Percentiles rank a stretch among this genome's conserved stretches.
Evolutionary conservation across 202 grass and related monocot species (phyloP).

Genomic region (Saccharum hybrid): DNA sequence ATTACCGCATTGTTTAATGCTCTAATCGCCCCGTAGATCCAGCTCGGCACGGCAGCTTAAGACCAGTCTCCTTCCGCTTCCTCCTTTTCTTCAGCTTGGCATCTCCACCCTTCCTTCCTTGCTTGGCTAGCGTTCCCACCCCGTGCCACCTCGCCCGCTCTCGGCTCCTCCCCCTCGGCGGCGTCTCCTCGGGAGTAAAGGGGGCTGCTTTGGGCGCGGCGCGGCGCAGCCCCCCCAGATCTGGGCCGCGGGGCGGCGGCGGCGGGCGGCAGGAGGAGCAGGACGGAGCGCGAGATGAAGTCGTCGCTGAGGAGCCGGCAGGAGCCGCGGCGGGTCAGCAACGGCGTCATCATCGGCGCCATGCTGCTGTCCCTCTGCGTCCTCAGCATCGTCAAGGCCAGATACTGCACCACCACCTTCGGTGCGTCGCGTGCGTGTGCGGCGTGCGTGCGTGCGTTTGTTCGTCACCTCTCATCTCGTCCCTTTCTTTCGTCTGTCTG

Average conservation of each 20-base stretch:
- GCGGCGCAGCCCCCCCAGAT: conserved; percentile 36
- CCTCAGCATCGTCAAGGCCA: conserved; percentile 69
- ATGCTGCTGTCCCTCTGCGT: conserved; percentile 69
- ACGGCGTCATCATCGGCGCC: conserved; percentile 70
- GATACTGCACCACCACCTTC: conserved; percentile 67
- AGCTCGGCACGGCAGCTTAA: not conserved
- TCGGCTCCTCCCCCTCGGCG: too few relatives aligned
- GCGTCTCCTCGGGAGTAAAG: not conserved
- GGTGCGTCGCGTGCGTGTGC: conserved; percentile 19
- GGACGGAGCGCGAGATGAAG: conserved; percentile 46
- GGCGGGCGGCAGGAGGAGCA: not conserved
- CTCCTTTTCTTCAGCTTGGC: not conserved
- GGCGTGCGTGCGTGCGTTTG: too few relatives aligned
- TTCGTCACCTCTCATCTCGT: too few relatives aligned
- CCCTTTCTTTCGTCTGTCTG: not conserved
- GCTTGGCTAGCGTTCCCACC: not conserved
- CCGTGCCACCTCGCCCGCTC: not conserved
- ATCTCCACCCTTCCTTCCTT: not conserved
- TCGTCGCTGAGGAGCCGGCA: conserved; percentile 60
- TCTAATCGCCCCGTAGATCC: not conserved
- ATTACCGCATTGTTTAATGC: not conserved
- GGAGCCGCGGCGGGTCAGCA: conserved; percentile 63
- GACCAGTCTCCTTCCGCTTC: not conserved
- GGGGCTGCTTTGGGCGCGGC: not conserved
- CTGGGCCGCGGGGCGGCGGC: not conserved